Conservation (phyloP, 2,329 filamentous ascomycete species). For the Zasmidium angulare region DNA sequence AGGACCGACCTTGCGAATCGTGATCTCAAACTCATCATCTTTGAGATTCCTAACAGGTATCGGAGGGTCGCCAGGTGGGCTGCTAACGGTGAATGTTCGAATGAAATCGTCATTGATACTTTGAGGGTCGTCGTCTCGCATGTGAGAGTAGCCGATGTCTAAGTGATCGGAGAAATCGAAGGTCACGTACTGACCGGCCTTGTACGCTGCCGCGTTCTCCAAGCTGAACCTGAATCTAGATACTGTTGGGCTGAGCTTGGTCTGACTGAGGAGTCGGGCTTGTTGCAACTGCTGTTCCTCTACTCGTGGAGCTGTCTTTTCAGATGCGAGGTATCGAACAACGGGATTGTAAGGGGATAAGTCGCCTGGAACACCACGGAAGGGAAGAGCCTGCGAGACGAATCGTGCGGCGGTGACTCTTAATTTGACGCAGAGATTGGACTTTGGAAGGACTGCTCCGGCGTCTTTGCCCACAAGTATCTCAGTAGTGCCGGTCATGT, state of each 20-base stretch:
- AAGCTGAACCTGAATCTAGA: constrained; percentile 63
- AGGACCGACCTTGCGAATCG: constrained; percentile 65
- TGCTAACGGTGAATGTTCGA: constrained; percentile 79
- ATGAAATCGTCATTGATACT: constrained; percentile 83
- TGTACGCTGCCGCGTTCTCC: constrained; percentile 50
- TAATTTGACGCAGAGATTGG: constrained; percentile 71
- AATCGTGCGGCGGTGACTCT: constrained; percentile 61
- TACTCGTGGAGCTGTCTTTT: constrained; percentile 44
- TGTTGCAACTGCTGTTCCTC: constrained; percentile 29
- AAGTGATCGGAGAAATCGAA: constrained; percentile 70
- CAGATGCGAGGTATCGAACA: constrained; percentile 63
- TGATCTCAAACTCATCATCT: constrained; percentile 66
- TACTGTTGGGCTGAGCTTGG: constrained; percentile 64
- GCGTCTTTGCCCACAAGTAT: constrained; percentile 67
- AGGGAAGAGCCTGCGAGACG: constrained; percentile 65
- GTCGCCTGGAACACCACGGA: constrained; percentile 61
- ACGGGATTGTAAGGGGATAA: constrained; percentile 78
- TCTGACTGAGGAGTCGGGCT: constrained; percentile 61
- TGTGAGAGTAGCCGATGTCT: constrained; percentile 74
- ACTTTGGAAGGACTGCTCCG: constrained; percentile 61
- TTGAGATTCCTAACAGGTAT: constrained; percentile 24
- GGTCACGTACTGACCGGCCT: constrained; percentile 74
- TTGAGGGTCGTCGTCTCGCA: constrained; percentile 76
- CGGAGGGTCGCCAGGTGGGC: constrained; percentile 44
- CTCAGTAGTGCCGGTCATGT: constrained; percentile 67